phyloP scores from a whole-genome alignment of 2,329 filamentous ascomycete species.

The Geosmithia flava region DNA sequence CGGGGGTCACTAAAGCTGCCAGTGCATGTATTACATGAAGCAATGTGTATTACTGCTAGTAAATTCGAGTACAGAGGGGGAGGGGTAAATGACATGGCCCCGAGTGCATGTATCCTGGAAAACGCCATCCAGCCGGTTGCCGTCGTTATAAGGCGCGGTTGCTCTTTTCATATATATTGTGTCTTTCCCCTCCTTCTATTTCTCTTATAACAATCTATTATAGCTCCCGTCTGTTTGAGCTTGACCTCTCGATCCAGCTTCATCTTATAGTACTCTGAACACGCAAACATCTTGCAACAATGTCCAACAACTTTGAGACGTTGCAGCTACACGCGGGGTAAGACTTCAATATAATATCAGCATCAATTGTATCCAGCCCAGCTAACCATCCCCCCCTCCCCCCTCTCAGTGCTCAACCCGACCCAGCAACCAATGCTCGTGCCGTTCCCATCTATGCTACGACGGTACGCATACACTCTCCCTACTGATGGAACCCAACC shows the following conservation, averaged over 20 bases:
- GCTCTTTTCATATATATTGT: too few relatives aligned
- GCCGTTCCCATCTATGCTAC: constrained; percentile 95
- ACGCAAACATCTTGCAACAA: constrained; percentile 7
- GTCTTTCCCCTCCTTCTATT: constrained; percentile 1
- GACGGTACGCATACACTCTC: constrained; percentile 40
- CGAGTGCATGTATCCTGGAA: too few relatives aligned
- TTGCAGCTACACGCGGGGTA: constrained; percentile 79
- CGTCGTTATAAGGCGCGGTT: too few relatives aligned
- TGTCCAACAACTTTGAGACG: constrained; percentile 61
- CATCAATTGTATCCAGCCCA: not conserved
- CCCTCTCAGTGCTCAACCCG: constrained; percentile 42
- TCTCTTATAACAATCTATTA: not conserved
- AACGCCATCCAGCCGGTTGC: too few relatives aligned
- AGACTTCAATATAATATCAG: constrained; percentile 6
- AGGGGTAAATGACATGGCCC: too few relatives aligned
- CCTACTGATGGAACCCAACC: too few relatives aligned
- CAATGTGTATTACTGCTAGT: too few relatives aligned
- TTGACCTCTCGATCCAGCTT: not conserved
- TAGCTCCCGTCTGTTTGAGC: not conserved
- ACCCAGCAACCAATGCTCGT: constrained; percentile 71
- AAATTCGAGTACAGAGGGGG: too few relatives aligned
- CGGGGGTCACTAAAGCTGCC: too few relatives aligned
- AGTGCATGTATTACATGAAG: too few relatives aligned
- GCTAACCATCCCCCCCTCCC: not conserved
- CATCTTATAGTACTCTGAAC: not conserved